A percentile compares a stretch with the other conserved stretches of the same genome.
Conservation (phyloP, 257 asterid genomes). For the Solanum sejunctum region DNA sequence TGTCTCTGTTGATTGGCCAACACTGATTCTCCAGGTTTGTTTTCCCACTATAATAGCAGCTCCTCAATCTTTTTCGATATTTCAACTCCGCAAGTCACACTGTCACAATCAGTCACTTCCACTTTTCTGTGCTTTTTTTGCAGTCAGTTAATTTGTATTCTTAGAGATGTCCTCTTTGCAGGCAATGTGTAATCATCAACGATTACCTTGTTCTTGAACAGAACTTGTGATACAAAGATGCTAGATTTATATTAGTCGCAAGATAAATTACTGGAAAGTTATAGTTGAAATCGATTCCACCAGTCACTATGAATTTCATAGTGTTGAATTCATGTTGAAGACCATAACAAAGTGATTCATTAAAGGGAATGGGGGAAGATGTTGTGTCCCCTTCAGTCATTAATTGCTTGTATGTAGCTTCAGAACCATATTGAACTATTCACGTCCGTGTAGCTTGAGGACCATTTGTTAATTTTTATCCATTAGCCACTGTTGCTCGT, state of each 20-base stretch:
- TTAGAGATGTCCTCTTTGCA: background rate
- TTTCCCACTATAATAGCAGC: background rate
- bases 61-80: background rate
- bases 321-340: background rate
- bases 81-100: background rate
- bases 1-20: conserved; percentile 45
- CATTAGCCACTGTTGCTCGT: background rate
- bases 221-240: background rate
- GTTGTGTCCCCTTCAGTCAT: background rate
- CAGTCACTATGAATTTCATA: background rate
- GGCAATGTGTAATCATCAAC: background rate
- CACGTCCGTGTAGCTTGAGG: background rate
- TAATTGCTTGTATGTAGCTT: background rate
- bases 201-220: background rate
- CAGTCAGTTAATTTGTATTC: background rate
- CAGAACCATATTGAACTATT: background rate
- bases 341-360: background rate
- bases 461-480: background rate
- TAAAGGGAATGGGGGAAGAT: background rate
- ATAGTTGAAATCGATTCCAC: background rate
- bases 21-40: conserved; percentile 42
- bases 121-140: background rate
- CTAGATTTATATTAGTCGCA: background rate
- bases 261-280: background rate
- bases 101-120: background rate